Evolutionary conservation across 257 asterid genomes (phyloP), one percentile per base, ranked within the genome.

Genomic region (Paraleonurus japonicus): DNA sequence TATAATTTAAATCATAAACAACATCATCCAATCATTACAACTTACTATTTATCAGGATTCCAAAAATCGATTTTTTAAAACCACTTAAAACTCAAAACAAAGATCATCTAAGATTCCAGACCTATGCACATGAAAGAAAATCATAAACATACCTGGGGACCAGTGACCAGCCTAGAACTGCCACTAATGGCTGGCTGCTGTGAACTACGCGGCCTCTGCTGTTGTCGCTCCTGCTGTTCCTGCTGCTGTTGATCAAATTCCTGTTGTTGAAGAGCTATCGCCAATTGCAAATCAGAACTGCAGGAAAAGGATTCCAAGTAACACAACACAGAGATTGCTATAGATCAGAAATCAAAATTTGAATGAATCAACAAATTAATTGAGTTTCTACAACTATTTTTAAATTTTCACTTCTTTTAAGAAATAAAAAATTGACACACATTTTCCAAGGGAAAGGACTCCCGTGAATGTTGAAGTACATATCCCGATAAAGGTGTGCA

Each of bases 211-310:
- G 73, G 86, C 23, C 81, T 84, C 64, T 65, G 82, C 69, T 73
- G 81, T 63, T 72, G 73, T 5, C 55, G 73, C 20, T 47, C 7
- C 16, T 72, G 77, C 70, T 78, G 70, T 16, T 47, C 22, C 16
- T 72, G 77, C 67, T 78, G 83, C 73, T 87, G 96, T 30, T 90
- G 88, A 63, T 94, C 99, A 71, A 87, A 91, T 63, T 94, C 99
- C 78, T 89, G 95, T 69, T 91, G 97, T 77, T 94, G 99, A 81
- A 94, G 99, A 75, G 96, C 99, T 66, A 91, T 76, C 11, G 99
- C 99, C 79, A 94, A 79, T 66, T 94, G 96, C 83, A 87, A 79
- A 82, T 94, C 97, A 48, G 97, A 86, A 81, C 99, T 94, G 92
- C 80, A 74, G 72, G 71, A 67, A 58, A 74, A 50, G 47, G 50